phyloP scores from a whole-genome alignment of 2,329 filamentous ascomycete genomes.

The Xylaria digitata region DNA sequence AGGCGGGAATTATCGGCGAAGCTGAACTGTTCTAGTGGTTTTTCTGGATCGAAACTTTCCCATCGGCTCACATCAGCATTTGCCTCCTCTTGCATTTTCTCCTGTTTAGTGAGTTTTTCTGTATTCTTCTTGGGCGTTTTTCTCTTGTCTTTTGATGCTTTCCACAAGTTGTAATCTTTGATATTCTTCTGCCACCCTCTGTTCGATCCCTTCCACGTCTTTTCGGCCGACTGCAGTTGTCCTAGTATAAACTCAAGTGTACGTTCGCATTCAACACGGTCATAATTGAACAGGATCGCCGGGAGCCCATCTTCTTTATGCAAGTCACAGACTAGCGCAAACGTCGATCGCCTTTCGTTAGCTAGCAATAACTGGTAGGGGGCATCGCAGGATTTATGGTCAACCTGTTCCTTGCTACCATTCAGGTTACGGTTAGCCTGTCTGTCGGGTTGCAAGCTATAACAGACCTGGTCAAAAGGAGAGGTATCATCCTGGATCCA shows the following conservation, averaged over 20 bases:
- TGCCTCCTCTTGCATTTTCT: constrained; percentile 65
- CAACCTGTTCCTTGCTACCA: not conserved
- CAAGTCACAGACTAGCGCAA: constrained; percentile 69
- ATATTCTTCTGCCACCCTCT: constrained; percentile 71
- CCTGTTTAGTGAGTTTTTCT: constrained; percentile 54
- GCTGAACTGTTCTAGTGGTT: constrained; percentile 32
- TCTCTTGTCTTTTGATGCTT: constrained; percentile 55
- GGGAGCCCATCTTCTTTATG: constrained; percentile 74
- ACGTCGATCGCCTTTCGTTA: constrained; percentile 14
- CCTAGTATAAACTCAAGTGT: constrained; percentile 64
- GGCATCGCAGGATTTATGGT: not conserved
- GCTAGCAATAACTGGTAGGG: not conserved
- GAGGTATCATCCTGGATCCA: constrained; percentile 69
- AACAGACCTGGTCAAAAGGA: constrained; percentile 57
- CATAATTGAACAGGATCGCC: constrained; percentile 82
- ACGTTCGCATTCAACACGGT: constrained; percentile 72
- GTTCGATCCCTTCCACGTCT: constrained; percentile 66
- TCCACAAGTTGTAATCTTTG: constrained; percentile 67
- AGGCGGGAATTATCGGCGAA: constrained; percentile 48
- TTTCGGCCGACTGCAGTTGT: constrained; percentile 66
- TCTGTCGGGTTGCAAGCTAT: constrained; percentile 49
- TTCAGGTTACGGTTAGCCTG: not conserved
- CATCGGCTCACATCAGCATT: constrained; percentile 66
- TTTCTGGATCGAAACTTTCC: constrained; percentile 70
- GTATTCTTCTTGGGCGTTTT: constrained; percentile 53